Base-by-base conservation (phyloP, 2,329 filamentous ascomycete species). In the Aspergillus quadricinctus region DNA sequence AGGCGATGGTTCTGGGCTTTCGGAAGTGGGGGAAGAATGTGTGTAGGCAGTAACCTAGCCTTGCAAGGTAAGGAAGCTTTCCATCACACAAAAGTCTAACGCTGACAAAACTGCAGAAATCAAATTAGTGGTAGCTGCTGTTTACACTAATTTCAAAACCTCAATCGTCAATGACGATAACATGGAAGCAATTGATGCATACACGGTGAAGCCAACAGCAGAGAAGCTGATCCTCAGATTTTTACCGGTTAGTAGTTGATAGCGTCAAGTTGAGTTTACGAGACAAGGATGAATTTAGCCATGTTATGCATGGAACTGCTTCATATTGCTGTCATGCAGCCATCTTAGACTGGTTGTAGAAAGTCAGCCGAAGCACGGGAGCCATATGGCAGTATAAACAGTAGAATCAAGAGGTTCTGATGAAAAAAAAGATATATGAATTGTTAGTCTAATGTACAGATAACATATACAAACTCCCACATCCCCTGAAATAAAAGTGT, bases 71-170 rank as follows among this genome's bases (percentile, higher is more conserved):
- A 7, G 43, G 21, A 4, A 29, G 54, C 31, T 49, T 7, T n/a
- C 25, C 23, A 11, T 37, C 4, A 1, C 19, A 2, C 1, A 9
- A 48, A 48, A 17, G 21, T 37, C 28, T 8, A 17, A 19, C 27
- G 40, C 56, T 64, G 41, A 63, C 46, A 0, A 28, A 4, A 49
- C 52, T 64, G 66, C 64, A 88, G 88, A 89, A 61, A 89, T 92
- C 76, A 92, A 92, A 72, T 78, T 88, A 48, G 82, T 87, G 4
- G 74, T 88, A 31, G 87, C 88, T 0, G 82, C 83, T 1, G 82
- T 94, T 4, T 93, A 91, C 70, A 82, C 83, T 3, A 88, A 86
- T 55, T 89, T 83, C 67, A 79, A 71, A 5, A 88, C 82, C 0
- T 69, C 78, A 3, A 77, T 89, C 51, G 78, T 89, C 2, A 77